Conservation (phyloP, 495 filamentous ascomycete species). For the Hypoxylon fragiforme region DNA sequence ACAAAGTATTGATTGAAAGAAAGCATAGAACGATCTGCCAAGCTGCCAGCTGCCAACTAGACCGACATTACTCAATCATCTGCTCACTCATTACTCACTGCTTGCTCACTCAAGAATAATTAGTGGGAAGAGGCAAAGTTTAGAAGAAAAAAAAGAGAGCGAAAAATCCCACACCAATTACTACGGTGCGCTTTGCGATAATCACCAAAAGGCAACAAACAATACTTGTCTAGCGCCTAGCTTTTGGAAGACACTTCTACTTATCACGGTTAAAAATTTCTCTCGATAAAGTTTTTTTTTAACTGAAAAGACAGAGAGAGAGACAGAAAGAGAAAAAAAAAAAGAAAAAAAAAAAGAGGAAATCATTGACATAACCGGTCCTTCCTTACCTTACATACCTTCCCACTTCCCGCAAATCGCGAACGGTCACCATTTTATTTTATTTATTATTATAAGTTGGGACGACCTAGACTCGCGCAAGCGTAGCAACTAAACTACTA, state of each 20-base stretch:
- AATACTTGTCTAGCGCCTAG: too few species aligned
- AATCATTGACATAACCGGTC: too few species aligned
- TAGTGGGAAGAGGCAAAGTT: background rate
- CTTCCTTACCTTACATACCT: too few species aligned
- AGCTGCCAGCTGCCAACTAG: background rate
- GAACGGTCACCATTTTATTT: slow-evolving; percentile 9
- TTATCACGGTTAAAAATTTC: too few species aligned
- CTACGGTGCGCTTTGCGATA: too few species aligned
- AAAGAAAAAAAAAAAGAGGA: too few species aligned
- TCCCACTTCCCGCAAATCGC: background rate
- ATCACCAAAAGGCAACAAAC: too few species aligned
- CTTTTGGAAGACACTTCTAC: too few species aligned
- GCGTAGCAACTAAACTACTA: slow-evolving; percentile 15
- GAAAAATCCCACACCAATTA: too few species aligned
- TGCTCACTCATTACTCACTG: background rate
- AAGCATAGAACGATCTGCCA: background rate
- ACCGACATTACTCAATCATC: background rate
- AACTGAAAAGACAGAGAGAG: too few species aligned
- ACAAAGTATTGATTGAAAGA: background rate
- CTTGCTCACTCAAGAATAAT: background rate
- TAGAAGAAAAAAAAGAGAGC: background rate
- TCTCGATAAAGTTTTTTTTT: too few species aligned
- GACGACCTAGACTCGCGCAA: slow-evolving; percentile 14
- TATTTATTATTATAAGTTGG: slow-evolving; percentile 5
- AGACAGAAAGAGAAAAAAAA: too few species aligned